Conservation (phyloP, 441 rosid species). For the Dalechampia spathulata region DNA sequence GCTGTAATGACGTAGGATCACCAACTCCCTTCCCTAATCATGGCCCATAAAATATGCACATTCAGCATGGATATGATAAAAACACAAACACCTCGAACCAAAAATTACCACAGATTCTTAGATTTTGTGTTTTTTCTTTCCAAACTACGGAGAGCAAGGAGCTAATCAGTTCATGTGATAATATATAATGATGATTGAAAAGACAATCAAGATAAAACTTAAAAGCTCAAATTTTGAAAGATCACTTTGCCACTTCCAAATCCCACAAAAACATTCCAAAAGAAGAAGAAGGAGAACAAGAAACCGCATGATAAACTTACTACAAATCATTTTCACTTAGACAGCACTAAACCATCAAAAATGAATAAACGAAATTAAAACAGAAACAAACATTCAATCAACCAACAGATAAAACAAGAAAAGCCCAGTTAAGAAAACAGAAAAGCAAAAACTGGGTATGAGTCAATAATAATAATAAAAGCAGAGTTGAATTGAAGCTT, state of each 20-base stretch:
- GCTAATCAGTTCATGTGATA: no score
- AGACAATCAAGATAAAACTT: background rate
- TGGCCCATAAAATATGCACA: conserved; percentile 6
- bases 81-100: no score
- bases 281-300: background rate
- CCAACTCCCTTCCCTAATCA: background rate
- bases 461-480: conserved; percentile 6
- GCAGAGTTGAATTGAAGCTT: no score
- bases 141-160: no score
- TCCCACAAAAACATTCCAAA: background rate
- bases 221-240: background rate
- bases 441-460: conserved; percentile 20
- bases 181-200: no score
- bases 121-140: no score
- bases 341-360: background rate
- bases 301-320: background rate
- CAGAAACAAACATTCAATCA: conserved; percentile 4
- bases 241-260: conserved; percentile 6
- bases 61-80: no score
- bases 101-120: background rate
- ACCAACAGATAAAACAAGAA: conserved; percentile 16
- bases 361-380: no score
- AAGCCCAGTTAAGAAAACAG: conserved; percentile 22
- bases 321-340: background rate
- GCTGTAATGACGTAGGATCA: background rate